Percentiles rank a stretch among this genome's conserved stretches.
phyloP scores from a whole-genome alignment of 257 asterid genomes.

The Solanum sparsipilum region DNA sequence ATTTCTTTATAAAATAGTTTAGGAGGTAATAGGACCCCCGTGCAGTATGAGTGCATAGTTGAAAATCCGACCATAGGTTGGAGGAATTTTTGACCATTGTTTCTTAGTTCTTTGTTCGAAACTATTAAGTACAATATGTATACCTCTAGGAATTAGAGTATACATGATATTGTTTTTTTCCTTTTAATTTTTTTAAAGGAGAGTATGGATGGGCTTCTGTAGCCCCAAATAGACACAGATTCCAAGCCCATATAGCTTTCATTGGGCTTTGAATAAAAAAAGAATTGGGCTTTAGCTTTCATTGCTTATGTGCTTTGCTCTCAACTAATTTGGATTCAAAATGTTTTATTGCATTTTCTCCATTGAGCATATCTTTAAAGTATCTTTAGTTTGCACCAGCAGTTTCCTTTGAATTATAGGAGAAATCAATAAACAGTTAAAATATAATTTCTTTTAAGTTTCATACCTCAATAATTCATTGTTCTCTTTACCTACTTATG shows the following conservation, averaged over 20 bases:
- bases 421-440: neutral
- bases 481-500: neutral
- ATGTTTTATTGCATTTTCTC: too few relatives aligned
- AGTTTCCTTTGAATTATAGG: too few relatives aligned
- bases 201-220: neutral
- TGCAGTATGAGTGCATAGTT: too few relatives aligned
- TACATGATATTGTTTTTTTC: neutral
- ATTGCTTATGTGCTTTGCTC: too few relatives aligned
- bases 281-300: too few relatives aligned
- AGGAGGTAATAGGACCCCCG: too few relatives aligned
- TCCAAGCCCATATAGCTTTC: neutral
- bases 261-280: too few relatives aligned
- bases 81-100: too few relatives aligned
- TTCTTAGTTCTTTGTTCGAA: neutral
- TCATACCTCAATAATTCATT: neutral
- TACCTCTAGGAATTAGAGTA: neutral
- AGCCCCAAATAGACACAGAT: neutral
- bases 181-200: neutral
- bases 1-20: too few relatives aligned
- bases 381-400: neutral
- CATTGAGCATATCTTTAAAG: neutral
- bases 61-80: too few relatives aligned
- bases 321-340: too few relatives aligned
- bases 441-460: neutral
- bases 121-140: neutral